Base-by-base conservation (phyloP, 2,329 filamentous ascomycete genomes). In the Fusarium pilosicola region DNA sequence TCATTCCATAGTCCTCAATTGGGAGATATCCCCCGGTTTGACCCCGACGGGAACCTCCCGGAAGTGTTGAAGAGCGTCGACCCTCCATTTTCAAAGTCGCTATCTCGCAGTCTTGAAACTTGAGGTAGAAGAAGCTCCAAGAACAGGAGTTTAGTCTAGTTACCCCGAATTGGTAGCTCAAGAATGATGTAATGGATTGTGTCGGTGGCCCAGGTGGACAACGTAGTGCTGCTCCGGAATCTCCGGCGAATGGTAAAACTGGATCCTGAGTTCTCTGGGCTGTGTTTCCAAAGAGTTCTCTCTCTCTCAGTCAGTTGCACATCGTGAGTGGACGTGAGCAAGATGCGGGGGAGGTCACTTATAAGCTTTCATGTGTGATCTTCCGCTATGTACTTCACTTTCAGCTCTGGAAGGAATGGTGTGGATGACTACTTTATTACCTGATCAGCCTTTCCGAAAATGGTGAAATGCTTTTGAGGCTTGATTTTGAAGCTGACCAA, bases 1-100 rank as follows among this genome's bases (percentile, higher is more conserved):
- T 93, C 81, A 95, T 88, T 62, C 93, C 93, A 85, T 94, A 94
- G 81, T 94, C 89, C 79, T 94, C 92, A 73, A 94, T 93, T 52
- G 88, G 88, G 34, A 89, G 84, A 75, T 89, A 90, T 38, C 87
- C 88, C 18, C 81, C 83, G 57, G 80, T 78, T 79, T 83, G 82
- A 30, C 76, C 73, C 30, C 81, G 76, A 36, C 81, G 79, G 58
- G 79, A 79, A 55, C 74, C 74, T 17, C 79, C 79, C 44, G 80
- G 81, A 66, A 81, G 77, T 20, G 73, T 79, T 45, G 79, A 79
- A 26, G 82, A 73, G 46, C 77, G 79, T 52, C 81, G 78, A 42
- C 78, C 74, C 34, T 81, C 74, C 82, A 85, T 84, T 56, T 58
- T 51, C 17, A 54, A 38, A n/a, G 36, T 38, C 20, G 13, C 10